Conservation (phyloP, 306 rosid species). For the Malus sylvestris region DNA sequence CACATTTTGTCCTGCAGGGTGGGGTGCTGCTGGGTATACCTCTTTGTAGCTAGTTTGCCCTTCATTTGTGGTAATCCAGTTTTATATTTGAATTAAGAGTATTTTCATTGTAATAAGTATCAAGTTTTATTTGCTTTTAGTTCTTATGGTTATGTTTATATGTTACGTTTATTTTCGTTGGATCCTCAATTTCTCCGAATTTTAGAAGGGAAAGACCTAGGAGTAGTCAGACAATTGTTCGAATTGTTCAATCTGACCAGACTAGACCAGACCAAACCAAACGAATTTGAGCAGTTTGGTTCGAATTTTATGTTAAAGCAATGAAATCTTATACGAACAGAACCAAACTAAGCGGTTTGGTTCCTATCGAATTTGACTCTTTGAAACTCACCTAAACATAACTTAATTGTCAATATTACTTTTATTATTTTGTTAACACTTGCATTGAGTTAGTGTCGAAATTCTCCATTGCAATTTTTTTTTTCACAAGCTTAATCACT, state of each 20-base stretch:
- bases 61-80: neutral
- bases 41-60: constrained; percentile 12
- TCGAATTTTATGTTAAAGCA: neutral
- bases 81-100: neutral
- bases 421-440: no score
- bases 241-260: neutral
- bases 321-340: no score
- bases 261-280: no score
- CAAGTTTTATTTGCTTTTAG: neutral
- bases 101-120: neutral
- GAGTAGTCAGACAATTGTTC: neutral
- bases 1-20: constrained; percentile 67
- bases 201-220: neutral
- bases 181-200: neutral
- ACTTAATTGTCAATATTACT: neutral
- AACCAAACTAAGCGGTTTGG: no score
- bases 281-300: neutral
- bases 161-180: neutral
- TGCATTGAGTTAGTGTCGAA: neutral
- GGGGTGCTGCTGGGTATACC: constrained; percentile 32
- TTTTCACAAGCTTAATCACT: neutral
- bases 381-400: neutral
- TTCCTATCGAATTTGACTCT: neutral
- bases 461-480: neutral
- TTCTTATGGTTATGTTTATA: neutral